Base-by-base conservation (phyloP, 2,329 filamentous ascomycete genomes). In the Diaporthe capsici region DNA sequence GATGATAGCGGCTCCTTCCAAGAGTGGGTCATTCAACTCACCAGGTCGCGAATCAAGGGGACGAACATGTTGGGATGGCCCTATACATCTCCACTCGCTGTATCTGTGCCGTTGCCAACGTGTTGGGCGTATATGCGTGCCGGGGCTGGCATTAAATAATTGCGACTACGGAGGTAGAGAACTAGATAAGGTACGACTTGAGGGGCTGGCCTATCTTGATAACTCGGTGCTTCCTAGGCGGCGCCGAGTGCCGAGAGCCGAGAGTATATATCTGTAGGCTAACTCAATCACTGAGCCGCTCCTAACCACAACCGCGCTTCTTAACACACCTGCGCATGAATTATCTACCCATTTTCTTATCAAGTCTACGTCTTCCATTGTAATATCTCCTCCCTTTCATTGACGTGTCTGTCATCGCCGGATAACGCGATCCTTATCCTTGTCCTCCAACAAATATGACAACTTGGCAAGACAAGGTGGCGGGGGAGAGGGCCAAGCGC, bases 401-500 rank as follows among this genome's bases (percentile, higher is more conserved):
- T 57, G 53, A 12, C 13, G 13, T 57, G 28, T 57, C 25, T 34
- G 1, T 4, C 7, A 12, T 34, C 15, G 15, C 15, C 53, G 7
- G 4, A 20, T 4, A 57, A 31, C 6, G 25, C 13, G 53, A 57
- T 57, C 17, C 53, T 31, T 25, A 31, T 57, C 13, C 7, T 57
- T 31, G 28, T 34, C 20, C 53, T 57, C 13, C 53, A 12, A 20
- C 53, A 57, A n/a, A 57, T 10, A 57, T 57, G 53, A 34, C 13
- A 17, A 57, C 53, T 20, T 57, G 53, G 53, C 53, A 57, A 34
- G 53, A 57, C 10, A 57, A 57, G 53, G 53, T 57, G 53, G 53
- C 53, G 53, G 53, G 10, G 53, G 53, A 57, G 53, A 57, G 53
- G 53, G 53, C 28, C 15, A 57, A 57, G 53, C 53, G 53, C 53